Evolutionary conservation across 805 yeast genomes (phyloP).

Genomic region (Yarrowia sp.): DNA sequence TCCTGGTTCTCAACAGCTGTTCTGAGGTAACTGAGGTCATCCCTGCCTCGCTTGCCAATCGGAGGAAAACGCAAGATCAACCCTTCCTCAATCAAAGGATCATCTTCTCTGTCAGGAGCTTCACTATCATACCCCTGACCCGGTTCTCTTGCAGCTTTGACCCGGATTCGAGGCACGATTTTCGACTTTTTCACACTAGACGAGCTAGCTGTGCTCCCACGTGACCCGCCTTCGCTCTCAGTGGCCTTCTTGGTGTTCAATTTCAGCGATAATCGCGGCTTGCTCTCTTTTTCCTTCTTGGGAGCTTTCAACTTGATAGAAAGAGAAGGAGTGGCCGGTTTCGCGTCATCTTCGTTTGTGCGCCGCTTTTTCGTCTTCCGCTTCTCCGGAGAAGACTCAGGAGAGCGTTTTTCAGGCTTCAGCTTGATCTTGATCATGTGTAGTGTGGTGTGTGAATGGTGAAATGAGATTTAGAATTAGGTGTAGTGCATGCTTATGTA

Average conservation of each 20-base stretch:
- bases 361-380: conserved; percentile 16
- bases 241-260: not conserved
- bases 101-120: conserved; percentile 94
- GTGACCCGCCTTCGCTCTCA: not conserved
- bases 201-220: not conserved
- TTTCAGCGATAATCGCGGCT: conserved; percentile 15
- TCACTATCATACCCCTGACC: conserved; percentile 98
- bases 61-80: conserved; percentile 73
- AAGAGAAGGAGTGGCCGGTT: conserved; percentile 10
- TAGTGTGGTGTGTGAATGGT: not conserved
- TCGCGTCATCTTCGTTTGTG: conserved; percentile 2
- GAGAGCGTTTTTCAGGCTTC: conserved; percentile 25
- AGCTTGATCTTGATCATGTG: conserved; percentile 32
- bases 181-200: conserved; percentile 10
- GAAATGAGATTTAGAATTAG: not conserved
- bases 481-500: not conserved
- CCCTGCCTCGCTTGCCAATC: conserved; percentile 46
- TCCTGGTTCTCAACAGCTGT: conserved; percentile 74
- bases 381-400: conserved; percentile 8
- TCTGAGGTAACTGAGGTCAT: conserved; percentile 73
- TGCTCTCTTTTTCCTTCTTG: conserved; percentile 18
- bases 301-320: conserved; percentile 25
- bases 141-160: conserved; percentile 71
- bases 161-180: conserved; percentile 56
- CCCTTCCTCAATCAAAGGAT: conserved; percentile 90